A percentile compares a stretch with the other conserved stretches of the same genome.
phyloP scores from a whole-genome alignment of 345 rosid species.

The Camelina neglecta region DNA sequence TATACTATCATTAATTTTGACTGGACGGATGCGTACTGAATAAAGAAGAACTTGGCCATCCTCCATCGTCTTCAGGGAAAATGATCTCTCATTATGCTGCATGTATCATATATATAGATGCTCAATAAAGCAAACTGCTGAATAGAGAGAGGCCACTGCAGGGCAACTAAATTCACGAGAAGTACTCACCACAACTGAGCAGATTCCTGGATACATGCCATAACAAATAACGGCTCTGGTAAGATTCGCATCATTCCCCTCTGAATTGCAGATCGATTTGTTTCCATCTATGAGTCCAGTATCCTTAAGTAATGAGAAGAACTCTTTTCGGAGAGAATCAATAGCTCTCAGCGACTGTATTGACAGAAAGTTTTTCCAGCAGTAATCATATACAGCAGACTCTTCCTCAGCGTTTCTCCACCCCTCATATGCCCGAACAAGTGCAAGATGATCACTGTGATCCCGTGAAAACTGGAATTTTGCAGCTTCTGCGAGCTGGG shows the following conservation, averaged over 20 bases:
- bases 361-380: slow-evolving; percentile 94
- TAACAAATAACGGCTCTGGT: slow-evolving; percentile 82
- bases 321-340: slow-evolving; percentile 86
- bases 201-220: slow-evolving; percentile 87
- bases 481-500: slow-evolving; percentile 91
- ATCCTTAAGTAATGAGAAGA: slow-evolving; percentile 79
- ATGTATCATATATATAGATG: slow-evolving; percentile 28
- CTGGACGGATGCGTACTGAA: slow-evolving; percentile 59
- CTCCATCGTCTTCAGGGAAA: slow-evolving; percentile 95
- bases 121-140: slow-evolving; percentile 21
- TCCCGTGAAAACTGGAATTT: slow-evolving; percentile 78
- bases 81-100: slow-evolving; percentile 81
- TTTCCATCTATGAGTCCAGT: slow-evolving; percentile 70
- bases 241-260: slow-evolving; percentile 65
- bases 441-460: slow-evolving; percentile 90
- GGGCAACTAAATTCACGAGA: slow-evolving; percentile 8
- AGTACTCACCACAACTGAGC: slow-evolving; percentile 83
- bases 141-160: slow-evolving; percentile 16
- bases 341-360: slow-evolving; percentile 86
- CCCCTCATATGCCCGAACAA: slow-evolving; percentile 85
- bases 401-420: slow-evolving; percentile 82
- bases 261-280: slow-evolving; percentile 52
- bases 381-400: slow-evolving; percentile 74
- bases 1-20: slow-evolving; percentile 4
- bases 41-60: slow-evolving; percentile 86